Evolutionary conservation across 2,329 filamentous ascomycete genomes (phyloP).

Genomic region (Colletotrichum lini): DNA sequence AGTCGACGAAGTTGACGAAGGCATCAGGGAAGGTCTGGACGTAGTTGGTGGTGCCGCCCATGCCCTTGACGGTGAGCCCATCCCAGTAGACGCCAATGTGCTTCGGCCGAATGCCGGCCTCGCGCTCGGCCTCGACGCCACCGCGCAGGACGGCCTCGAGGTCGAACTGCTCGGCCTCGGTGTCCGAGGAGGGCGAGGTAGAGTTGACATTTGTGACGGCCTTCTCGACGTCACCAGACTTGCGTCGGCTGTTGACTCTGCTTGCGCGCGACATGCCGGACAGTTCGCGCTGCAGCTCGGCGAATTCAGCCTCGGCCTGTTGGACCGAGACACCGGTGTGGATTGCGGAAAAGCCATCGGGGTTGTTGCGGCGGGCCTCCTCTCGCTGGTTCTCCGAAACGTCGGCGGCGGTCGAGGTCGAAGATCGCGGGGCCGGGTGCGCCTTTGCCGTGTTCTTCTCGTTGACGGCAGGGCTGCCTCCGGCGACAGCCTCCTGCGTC

Average conservation of each 20-base stretch:
- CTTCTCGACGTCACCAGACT: conserved; percentile 71
- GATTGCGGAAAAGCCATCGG: conserved; percentile 60
- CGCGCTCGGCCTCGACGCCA: conserved; percentile 77
- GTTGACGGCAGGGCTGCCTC: conserved; percentile 47
- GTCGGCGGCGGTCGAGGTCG: conserved; percentile 49
- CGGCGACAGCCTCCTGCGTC: conserved; percentile 49
- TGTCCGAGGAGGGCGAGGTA: conserved; percentile 55
- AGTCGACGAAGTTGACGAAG: conserved; percentile 82
- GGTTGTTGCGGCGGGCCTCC: conserved; percentile 61
- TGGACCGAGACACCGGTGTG: conserved; percentile 72
- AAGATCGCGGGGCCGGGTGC: conserved; percentile 34
- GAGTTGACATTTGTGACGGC: conserved; percentile 52
- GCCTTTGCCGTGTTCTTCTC: conserved; percentile 41
- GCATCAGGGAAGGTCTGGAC: conserved; percentile 84
- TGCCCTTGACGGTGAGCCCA: conserved; percentile 80
- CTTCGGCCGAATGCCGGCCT: conserved; percentile 85
- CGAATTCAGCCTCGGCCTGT: conserved; percentile 79
- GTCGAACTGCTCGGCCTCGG: conserved; percentile 76
- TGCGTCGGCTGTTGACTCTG: conserved; percentile 47
- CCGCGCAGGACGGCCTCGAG: conserved; percentile 82
- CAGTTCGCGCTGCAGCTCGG: conserved; percentile 74
- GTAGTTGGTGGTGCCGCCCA: conserved; percentile 81
- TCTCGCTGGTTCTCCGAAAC: conserved; percentile 48
- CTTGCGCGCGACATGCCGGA: conserved; percentile 70
- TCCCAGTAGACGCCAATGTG: conserved; percentile 87